Evolutionary conservation across 1,139 yeast genomes (phyloP), one percentile per base, ranked within the genome.

Genomic region (Debaryomyces fabryi): DNA sequence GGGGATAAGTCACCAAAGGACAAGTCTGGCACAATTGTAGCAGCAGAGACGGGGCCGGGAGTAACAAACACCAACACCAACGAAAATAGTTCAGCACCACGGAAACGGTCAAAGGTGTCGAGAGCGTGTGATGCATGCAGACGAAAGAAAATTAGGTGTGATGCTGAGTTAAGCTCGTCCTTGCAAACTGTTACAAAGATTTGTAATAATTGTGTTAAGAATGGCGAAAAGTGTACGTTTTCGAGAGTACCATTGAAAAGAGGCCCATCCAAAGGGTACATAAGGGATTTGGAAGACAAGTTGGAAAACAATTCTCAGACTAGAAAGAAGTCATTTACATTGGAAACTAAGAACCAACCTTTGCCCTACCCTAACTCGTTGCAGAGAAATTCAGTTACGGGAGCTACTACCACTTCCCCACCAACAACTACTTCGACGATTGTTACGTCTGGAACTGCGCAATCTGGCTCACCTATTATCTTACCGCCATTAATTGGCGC

Each of bases 181-280:
- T 64, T 77, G 21, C 78, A 72, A 52, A 67, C 71, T 18, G 78
- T 81, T 21, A 70, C 77, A 35, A 75, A 76, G 53, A 62, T 73
- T 3, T 85, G 91, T 61, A 68, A 82, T 24, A 82, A 81, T 56
- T 85, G 90, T 62, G 58, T 65, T 16, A 82, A 79, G 56, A 78
- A 73, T 53, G 71, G 71, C 43, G 86, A 82, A 39, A 59, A 59
- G 1, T 86, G 92, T 63, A 72, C 85, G 1, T 86, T 85, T 59
- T 82, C 85, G 21, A 70, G 93, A 48, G 76, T 85, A 1, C 93
- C 91, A 0, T 64, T 86, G 63, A 87, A 86, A 59, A 68, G 95
- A 55, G 95, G 93, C 0, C 95, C 95, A 0, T 77, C 87, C 1
- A 86, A 86, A 60, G 92, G 92, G 0, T 85, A 81, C 57, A 73